Conservation (phyloP, 371 early-diverging fungal genomes). For the Mucor mucedo region DNA sequence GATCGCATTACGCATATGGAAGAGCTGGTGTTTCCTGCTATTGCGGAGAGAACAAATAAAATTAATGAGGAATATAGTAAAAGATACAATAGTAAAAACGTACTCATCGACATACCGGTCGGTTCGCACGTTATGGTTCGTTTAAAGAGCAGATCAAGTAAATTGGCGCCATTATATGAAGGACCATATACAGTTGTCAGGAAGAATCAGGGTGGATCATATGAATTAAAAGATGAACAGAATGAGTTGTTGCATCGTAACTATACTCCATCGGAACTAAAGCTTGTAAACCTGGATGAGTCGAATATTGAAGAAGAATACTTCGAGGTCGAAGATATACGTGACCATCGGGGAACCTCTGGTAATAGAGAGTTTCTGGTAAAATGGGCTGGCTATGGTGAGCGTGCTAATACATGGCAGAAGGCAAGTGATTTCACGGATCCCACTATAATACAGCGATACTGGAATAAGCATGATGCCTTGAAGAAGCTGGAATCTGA, state of each 20-base stretch:
- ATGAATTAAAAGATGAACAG: conserved; percentile 15
- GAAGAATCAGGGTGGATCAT: conserved; percentile 9
- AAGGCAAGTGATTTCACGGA: conserved; percentile 5
- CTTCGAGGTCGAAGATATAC: conserved; percentile 10
- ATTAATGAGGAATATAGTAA: conserved; percentile 5
- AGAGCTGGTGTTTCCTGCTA: conserved; percentile 16
- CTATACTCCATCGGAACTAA: conserved; percentile 19
- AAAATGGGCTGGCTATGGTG: conserved; percentile 11
- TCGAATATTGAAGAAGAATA: conserved; percentile 5
- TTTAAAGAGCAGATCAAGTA: neutral
- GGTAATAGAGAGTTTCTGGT: conserved; percentile 2
- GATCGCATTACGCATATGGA: conserved; percentile 5
- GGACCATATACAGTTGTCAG: conserved; percentile 13
- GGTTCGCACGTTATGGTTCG: conserved; percentile 16
- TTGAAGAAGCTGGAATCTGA: too few species aligned
- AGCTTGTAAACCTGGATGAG: conserved; percentile 14
- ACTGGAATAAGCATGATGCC: conserved; percentile 13
- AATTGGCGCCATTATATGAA: conserved; percentile 5
- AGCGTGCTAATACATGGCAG: conserved; percentile 18
- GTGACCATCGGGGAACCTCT: neutral
- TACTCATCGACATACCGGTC: conserved; percentile 3
- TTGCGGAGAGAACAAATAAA: conserved; percentile 4
- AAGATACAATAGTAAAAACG: conserved; percentile 10
- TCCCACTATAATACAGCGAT: conserved; percentile 2
- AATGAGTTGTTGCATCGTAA: conserved; percentile 13